These are phyloP conservation scores for Fragaria nilgerrensis DNA, from an alignment of 306 rosid genomes.

Conservation along the genomic window DNA sequence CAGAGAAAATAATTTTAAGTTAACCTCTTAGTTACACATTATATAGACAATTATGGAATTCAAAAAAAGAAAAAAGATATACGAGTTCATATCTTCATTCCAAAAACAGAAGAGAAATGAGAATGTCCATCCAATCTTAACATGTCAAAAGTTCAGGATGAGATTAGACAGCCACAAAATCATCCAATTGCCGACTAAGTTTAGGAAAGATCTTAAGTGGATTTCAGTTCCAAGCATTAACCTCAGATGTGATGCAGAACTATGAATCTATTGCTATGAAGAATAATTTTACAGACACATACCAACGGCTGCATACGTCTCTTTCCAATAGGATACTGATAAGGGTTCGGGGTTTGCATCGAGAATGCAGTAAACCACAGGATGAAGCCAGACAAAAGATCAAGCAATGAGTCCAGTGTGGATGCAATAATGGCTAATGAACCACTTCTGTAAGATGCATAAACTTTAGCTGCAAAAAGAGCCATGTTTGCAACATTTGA, in stretches of 20 bases:
- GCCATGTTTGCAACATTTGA: conserved; percentile 92
- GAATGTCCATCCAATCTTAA: neutral
- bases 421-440: conserved; percentile 98
- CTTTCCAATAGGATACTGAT: conserved; percentile 97
- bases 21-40: neutral
- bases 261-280: neutral
- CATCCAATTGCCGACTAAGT: neutral
- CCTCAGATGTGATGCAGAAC: neutral
- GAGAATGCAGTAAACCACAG: conserved; percentile 99
- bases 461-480: conserved; percentile 87
- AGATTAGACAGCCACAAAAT: neutral
- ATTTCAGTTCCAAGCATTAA: neutral
- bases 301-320: conserved; percentile 97
- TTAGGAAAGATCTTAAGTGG: neutral
- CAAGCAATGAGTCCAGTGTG: conserved; percentile 94
- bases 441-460: conserved; percentile 87
- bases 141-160: neutral
- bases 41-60: neutral
- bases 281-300: conserved; percentile 26
- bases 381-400: conserved; percentile 94
- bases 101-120: neutral
- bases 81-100: neutral
- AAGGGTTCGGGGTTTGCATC: conserved; percentile 96
- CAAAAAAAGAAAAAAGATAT: neutral
- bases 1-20: neutral